Evolutionary conservation across 208 protist genomes (phyloP).

Genomic region (Crithidia brevicula): DNA sequence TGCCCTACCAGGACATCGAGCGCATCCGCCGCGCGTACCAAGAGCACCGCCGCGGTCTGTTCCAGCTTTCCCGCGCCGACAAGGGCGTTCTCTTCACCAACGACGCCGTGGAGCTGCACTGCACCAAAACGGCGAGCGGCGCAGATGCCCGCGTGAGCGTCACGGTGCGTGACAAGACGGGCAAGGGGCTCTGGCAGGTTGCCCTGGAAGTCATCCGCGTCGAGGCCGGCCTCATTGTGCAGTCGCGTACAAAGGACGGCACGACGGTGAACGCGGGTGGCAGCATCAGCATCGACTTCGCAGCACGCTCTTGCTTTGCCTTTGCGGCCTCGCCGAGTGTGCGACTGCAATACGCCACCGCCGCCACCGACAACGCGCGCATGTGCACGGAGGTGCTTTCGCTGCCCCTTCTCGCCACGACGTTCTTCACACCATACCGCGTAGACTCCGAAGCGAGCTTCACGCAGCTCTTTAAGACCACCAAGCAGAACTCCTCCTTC

Average conservation of each 20-base stretch:
- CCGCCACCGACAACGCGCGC: conserved; percentile 4
- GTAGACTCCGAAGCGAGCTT: conserved; percentile 42
- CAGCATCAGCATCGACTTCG: conserved; percentile 57
- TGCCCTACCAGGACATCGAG: conserved; percentile 51
- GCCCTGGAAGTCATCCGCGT: conserved; percentile 49
- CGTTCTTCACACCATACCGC: conserved; percentile 74
- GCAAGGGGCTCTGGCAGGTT: conserved; percentile 33
- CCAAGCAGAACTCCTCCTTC: conserved; percentile 32
- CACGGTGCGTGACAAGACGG: conserved; percentile 33
- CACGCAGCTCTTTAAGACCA: conserved; percentile 41
- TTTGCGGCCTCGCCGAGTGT: conserved; percentile 66
- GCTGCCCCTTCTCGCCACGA: conserved; percentile 62
- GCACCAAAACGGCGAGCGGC: conserved; percentile 44
- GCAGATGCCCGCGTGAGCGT: conserved; percentile 61
- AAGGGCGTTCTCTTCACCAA: conserved; percentile 56
- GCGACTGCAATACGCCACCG: conserved; percentile 50
- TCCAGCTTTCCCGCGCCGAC: conserved; percentile 21
- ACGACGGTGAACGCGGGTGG: conserved; percentile 23
- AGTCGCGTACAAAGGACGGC: conserved; percentile 49
- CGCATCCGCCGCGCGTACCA: conserved; percentile 34
- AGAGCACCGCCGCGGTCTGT: conserved; percentile 42
- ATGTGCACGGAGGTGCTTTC: conserved; percentile 51
- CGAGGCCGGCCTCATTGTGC: conserved; percentile 60
- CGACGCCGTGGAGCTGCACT: conserved; percentile 54
- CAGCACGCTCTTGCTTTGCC: conserved; percentile 60